phyloP scores from a whole-genome alignment of 495 filamentous ascomycete species.

The Sphaerosporella brunnea region DNA sequence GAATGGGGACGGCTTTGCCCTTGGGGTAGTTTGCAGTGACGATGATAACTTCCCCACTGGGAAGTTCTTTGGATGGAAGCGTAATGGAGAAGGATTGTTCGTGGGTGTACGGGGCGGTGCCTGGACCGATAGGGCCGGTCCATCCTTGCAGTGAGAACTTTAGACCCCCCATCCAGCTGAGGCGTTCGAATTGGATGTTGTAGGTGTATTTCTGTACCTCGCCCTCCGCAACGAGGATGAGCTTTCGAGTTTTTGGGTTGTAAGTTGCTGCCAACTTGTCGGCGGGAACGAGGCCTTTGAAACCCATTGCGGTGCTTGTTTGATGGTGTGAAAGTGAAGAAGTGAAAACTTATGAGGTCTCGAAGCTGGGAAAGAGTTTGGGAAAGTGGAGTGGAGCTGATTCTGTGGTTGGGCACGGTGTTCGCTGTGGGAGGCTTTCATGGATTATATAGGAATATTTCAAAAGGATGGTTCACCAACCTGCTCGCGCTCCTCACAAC shows the following conservation, averaged over 20 bases:
- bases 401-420: too few species aligned
- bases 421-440: too few species aligned
- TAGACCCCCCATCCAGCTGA: background rate
- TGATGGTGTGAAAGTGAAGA: too few species aligned
- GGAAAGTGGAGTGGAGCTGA: too few species aligned
- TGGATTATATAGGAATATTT: too few species aligned
- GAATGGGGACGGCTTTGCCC: background rate
- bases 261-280: slow-evolving; percentile 2
- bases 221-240: background rate
- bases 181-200: background rate
- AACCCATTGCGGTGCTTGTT: background rate
- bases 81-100: background rate
- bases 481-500: too few species aligned
- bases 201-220: background rate
- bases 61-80: background rate
- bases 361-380: too few species aligned
- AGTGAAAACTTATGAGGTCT: too few species aligned
- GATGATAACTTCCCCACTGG: background rate
- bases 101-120: background rate
- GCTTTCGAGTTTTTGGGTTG: background rate
- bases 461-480: too few species aligned
- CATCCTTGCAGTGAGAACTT: background rate
- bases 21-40: slow-evolving; percentile 1
- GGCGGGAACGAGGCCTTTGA: background rate
- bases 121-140: background rate